Evolutionary conservation across 805 yeast genomes (phyloP), one percentile per base, ranked within the genome.

Genomic region (Wickerhamomyces xylosicus): DNA sequence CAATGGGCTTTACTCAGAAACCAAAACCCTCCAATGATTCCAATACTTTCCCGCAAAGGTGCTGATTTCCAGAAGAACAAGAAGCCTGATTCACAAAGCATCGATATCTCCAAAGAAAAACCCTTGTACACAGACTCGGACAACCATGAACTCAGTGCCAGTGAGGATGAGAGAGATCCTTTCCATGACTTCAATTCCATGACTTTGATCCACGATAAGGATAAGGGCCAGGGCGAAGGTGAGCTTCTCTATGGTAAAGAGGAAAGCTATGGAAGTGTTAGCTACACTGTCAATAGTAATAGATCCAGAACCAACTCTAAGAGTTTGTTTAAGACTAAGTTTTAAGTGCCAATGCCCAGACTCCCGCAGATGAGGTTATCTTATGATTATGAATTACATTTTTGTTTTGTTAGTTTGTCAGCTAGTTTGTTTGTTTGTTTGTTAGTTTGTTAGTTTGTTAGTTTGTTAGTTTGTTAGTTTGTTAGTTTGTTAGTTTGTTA

Each of bases 1-100:
- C 95, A 87, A 57, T 92, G 99, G 99, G 97, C 98, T 0, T 67
- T 92, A 42, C 64, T 92, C 41, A 72, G 98, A 50, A 85, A 92
- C 58, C 92, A 82, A 56, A 81, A 82, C 42, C 97, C 99, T 1
- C 99, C 99, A 14, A 79, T 92, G 79, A 79, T 92, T 15, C 99
- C 99, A 0, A 82, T 82, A 0, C 69, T 86, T 34, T 67, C 74
- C 10, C 66, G 68, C 36, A 57, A 64, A 46, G 75, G 68, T n/a
- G 57, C 68, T 18, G 81, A 77, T 39, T 72, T 75, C 40, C 60
- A 69, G 31, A 62, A 61, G 43, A 42, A 42, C 34, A 47, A 47
- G 13, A 48, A 45, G 21, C 48, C 49, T 17, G 46, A 49, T 4
- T 42, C 51, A 1, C 29, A 38, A 4, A 47, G 53, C 7, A 53